Conservation (phyloP, 768 basidiomycete species). For the Mycena pura region DNA sequence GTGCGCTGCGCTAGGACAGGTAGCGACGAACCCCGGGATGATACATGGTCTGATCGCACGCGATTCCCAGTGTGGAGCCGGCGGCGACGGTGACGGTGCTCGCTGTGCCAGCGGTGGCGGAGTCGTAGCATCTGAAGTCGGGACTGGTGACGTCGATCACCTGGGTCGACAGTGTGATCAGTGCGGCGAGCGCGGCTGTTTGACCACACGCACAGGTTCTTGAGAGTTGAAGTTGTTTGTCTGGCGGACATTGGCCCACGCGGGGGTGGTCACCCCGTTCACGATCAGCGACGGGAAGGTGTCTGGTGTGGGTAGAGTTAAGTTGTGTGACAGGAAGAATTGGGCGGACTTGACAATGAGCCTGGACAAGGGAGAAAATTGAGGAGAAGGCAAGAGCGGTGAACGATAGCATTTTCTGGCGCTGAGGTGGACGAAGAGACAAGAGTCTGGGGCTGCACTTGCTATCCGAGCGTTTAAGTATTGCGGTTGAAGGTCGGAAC, state of each 20-base stretch:
- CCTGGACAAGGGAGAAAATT: constrained; percentile 15
- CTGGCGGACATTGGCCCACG: constrained; percentile 50
- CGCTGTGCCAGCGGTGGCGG: constrained; percentile 45
- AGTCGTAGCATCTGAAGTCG: constrained; percentile 58
- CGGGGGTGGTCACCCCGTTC: constrained; percentile 43
- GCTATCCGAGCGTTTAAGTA: background rate
- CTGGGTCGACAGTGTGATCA: constrained; percentile 24
- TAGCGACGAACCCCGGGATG: constrained; percentile 50
- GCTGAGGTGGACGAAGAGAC: constrained; percentile 1
- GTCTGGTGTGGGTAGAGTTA: constrained; percentile 38
- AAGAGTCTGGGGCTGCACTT: background rate
- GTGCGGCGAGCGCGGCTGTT: background rate
- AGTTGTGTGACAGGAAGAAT: background rate
- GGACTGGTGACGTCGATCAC: constrained; percentile 53
- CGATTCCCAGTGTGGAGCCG: constrained; percentile 51
- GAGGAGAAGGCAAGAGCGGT: constrained; percentile 15
- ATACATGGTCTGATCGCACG: constrained; percentile 49
- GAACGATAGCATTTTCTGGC: constrained; percentile 13
- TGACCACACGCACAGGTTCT: constrained; percentile 37
- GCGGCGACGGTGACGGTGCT: constrained; percentile 52
- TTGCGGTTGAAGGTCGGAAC: background rate
- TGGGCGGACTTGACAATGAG: constrained; percentile 27
- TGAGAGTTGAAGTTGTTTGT: constrained; percentile 55
- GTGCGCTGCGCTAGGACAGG: background rate
- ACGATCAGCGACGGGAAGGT: constrained; percentile 53